These are phyloP conservation scores for Rhodotorula sp. DNA, from an alignment of 1,284 basidiomycete species.

Conservation along the genomic window DNA sequence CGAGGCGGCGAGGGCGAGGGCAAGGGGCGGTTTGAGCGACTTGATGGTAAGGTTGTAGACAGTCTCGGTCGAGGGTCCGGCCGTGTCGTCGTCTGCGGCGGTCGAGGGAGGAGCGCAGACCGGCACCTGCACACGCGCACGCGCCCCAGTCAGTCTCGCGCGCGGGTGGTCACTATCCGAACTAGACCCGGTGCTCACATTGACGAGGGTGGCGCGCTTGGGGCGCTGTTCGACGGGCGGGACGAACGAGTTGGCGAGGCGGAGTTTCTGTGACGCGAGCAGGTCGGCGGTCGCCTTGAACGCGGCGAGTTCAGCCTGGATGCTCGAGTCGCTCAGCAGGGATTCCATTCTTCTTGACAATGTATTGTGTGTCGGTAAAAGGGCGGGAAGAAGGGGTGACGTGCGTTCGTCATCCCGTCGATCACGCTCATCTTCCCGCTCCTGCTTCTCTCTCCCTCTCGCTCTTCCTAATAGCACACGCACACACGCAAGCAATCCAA, in stretches of 20 bases:
- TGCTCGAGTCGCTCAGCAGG: slow-evolving; percentile 27
- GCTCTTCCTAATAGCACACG: not conserved
- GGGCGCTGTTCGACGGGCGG: slow-evolving; percentile 69
- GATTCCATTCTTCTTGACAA: slow-evolving; percentile 24
- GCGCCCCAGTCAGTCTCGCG: not conserved
- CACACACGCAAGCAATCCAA: too few relatives aligned
- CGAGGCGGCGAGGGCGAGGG: slow-evolving; percentile 65
- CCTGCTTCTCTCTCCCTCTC: too few relatives aligned
- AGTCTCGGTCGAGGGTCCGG: not conserved
- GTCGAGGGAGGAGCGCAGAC: slow-evolving; percentile 33
- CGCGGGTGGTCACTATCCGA: too few relatives aligned
- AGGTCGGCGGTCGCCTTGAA: slow-evolving; percentile 69
- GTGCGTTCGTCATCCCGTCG: not conserved
- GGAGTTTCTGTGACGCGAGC: slow-evolving; percentile 66
- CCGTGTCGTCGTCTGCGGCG: slow-evolving; percentile 10
- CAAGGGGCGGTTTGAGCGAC: slow-evolving; percentile 78
- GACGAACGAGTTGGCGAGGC: slow-evolving; percentile 71
- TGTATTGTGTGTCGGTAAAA: not conserved
- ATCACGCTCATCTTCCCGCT: not conserved
- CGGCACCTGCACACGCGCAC: slow-evolving; percentile 24
- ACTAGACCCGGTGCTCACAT: slow-evolving; percentile 8
- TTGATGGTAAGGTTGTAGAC: slow-evolving; percentile 66
- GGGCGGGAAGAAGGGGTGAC: not conserved
- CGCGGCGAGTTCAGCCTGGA: slow-evolving; percentile 63
- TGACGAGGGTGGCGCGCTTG: slow-evolving; percentile 67